A percentile compares a stretch with the other conserved stretches of the same genome.
phyloP scores from a whole-genome alignment of 805 yeast genomes.

The Saccharomycopsis sp. region DNA sequence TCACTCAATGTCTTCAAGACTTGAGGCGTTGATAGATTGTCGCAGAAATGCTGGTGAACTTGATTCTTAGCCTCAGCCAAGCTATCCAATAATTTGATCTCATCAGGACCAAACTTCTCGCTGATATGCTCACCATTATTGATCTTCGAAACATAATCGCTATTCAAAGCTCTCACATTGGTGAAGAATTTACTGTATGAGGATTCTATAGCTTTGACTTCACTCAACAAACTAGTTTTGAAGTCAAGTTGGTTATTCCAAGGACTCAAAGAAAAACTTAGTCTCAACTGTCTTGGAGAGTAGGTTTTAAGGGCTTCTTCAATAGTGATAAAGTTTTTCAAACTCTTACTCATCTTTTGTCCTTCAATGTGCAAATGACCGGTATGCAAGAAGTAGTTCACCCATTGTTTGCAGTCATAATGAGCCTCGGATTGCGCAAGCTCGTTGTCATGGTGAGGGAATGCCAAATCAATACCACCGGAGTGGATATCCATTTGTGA shows the following conservation, averaged over 20 bases:
- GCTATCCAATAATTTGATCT: slow-evolving; percentile 47
- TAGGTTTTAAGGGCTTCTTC: slow-evolving; percentile 75
- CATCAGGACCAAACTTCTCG: slow-evolving; percentile 52
- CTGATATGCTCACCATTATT: slow-evolving; percentile 43
- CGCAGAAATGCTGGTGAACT: slow-evolving; percentile 78
- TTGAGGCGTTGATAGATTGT: slow-evolving; percentile 74
- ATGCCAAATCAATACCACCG: slow-evolving; percentile 95
- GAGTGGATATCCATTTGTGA: slow-evolving; percentile 85
- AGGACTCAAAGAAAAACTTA: slow-evolving; percentile 83
- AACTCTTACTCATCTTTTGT: slow-evolving; percentile 93
- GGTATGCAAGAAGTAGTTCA: slow-evolving; percentile 91
- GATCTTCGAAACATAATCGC: slow-evolving; percentile 51
- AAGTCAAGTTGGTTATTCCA: slow-evolving; percentile 94
- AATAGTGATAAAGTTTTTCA: slow-evolving; percentile 92
- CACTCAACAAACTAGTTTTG: slow-evolving; percentile 70
- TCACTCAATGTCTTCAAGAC: slow-evolving; percentile 63
- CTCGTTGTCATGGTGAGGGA: slow-evolving; percentile 99
- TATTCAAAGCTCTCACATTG: slow-evolving; percentile 72
- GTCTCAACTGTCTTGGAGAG: slow-evolving; percentile 75
- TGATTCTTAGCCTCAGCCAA: slow-evolving; percentile 46
- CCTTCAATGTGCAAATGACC: slow-evolving; percentile 99
- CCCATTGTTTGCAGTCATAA: slow-evolving; percentile 88
- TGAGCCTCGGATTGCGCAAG: slow-evolving; percentile 95
- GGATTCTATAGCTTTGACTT: slow-evolving; percentile 71
- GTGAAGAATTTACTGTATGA: slow-evolving; percentile 77